Base-by-base conservation (phyloP, 2,329 filamentous ascomycete species). In the Albophoma yamanashiensis region DNA sequence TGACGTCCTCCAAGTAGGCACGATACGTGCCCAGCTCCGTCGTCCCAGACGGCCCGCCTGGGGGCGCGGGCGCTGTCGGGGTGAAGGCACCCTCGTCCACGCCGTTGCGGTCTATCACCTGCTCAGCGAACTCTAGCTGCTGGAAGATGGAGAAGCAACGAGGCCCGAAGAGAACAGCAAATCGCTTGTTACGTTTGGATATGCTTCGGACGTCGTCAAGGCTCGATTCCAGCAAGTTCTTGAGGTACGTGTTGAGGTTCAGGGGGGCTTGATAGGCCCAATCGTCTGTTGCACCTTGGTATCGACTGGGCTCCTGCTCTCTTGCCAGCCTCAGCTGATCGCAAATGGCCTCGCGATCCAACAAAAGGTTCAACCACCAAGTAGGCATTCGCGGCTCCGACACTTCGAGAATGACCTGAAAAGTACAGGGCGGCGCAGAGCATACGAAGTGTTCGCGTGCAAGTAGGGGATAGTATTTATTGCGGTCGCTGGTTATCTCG, bases 111-210 rank as follows among this genome's bases (percentile, higher is more conserved):
- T 74, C 69, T 6, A 75, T 65, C 1, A 69, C 59, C 3, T 71
- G 67, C 64, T 82, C 78, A 2, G 69, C 64, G 55, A 83, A 84
- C 14, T 78, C 80, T 5, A 85, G 70, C 15, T 74, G 74, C 17
- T 70, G 71, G 64, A 84, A 81, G 15, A 85, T 73, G 27, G 70
- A 67, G 55, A 79, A 77, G 57, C 80, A 80, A 4, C 78, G 76
- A 5, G 74, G 73, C 0, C 81, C 79, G 60, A 85, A 84, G 8
- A 82, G 73, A 2, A 83, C 78, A 34, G 72, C 71, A 59, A 84
- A 85, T 17, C 79, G 76, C 67, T 84, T 84, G 64, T 85, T 85
- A 1, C 82, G 72, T 58, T 79, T 80, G 2, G 81, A 81, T 42
- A 85, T 83, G 57, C 72, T 79, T 53, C 78, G 71, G 0, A 68